Evolutionary conservation across 2,329 filamentous ascomycete species (phyloP).

Genomic region (Leptographium wingfieldii): DNA sequence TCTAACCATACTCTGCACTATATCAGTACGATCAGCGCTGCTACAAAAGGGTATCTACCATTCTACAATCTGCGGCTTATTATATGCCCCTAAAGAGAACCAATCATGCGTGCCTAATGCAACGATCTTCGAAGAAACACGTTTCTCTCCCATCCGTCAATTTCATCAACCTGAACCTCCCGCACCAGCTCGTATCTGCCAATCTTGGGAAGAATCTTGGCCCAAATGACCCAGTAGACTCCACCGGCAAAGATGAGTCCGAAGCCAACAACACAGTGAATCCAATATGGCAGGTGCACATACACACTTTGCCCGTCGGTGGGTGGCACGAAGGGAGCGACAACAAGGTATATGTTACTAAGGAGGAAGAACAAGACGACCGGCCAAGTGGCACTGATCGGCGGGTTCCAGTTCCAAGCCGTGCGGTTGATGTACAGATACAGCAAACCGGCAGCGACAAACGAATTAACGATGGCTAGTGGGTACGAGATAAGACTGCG

Average conservation of each 20-base stretch:
- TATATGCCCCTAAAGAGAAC: too few species aligned
- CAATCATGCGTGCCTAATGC: not conserved
- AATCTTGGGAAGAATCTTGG: slow-evolving; percentile 35
- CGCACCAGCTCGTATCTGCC: slow-evolving; percentile 43
- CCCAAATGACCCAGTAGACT: slow-evolving; percentile 45
- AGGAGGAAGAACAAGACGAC: slow-evolving; percentile 46
- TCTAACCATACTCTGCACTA: too few species aligned
- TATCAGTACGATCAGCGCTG: too few species aligned
- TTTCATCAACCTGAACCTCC: slow-evolving; percentile 38
- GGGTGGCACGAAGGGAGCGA: slow-evolving; percentile 46
- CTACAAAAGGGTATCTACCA: too few species aligned
- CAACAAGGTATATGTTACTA: slow-evolving; percentile 47
- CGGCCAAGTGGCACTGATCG: slow-evolving; percentile 40
- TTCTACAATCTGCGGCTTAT: too few species aligned
- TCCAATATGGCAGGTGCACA: slow-evolving; percentile 40
- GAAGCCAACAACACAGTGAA: slow-evolving; percentile 45
- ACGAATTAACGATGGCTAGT: slow-evolving; percentile 43
- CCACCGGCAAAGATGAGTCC: slow-evolving; percentile 39
- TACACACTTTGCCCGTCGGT: slow-evolving; percentile 39
- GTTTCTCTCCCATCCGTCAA: slow-evolving; percentile 51
- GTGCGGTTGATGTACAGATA: slow-evolving; percentile 38
- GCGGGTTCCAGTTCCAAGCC: slow-evolving; percentile 38
- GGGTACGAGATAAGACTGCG: slow-evolving; percentile 50
- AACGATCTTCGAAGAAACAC: slow-evolving; percentile 34
- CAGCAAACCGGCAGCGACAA: slow-evolving; percentile 39